A percentile compares a stretch with the other conserved stretches of the same genome.
These are phyloP conservation scores for Radiomyces spectabilis DNA, from an alignment of 192 early-diverging fungal genomes.

Conservation along the genomic window DNA sequence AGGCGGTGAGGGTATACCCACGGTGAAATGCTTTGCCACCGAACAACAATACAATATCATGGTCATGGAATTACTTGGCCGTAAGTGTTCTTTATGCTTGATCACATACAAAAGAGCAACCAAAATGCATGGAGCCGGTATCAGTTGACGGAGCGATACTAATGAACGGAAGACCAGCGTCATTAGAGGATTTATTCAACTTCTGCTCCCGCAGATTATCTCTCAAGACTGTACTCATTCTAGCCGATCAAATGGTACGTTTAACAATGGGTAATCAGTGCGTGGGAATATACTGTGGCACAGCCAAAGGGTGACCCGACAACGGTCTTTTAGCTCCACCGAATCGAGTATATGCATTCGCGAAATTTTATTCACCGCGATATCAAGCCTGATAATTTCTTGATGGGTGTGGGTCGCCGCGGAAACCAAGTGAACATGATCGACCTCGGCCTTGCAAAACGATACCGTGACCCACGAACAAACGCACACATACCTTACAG, in stretches of 20 bases:
- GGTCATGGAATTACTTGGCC: slow-evolving; percentile 85
- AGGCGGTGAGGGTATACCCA: slow-evolving; percentile 86
- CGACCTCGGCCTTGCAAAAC: slow-evolving; percentile 88
- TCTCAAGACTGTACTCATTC: slow-evolving; percentile 76
- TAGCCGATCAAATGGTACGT: slow-evolving; percentile 81
- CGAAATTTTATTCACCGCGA: slow-evolving; percentile 70
- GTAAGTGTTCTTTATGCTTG: slow-evolving; percentile 15
- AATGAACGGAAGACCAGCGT: no score
- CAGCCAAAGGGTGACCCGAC: not conserved
- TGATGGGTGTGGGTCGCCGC: slow-evolving; percentile 72
- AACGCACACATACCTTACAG: slow-evolving; percentile 83
- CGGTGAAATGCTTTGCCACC: slow-evolving; percentile 76
- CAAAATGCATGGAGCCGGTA: no score
- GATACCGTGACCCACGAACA: slow-evolving; percentile 80
- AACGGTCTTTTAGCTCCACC: not conserved
- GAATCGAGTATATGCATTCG: not conserved
- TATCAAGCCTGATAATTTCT: slow-evolving; percentile 87
- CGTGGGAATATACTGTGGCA: no score
- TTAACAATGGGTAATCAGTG: no score
- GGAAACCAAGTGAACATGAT: slow-evolving; percentile 79
- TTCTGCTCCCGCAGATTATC: slow-evolving; percentile 86
- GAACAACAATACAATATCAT: slow-evolving; percentile 80
- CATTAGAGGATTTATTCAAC: slow-evolving; percentile 86
- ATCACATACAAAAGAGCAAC: no score
- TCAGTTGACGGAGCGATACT: no score